Conservation (phyloP, 2,329 filamentous ascomycete species). For the Neurospora sp. region DNA sequence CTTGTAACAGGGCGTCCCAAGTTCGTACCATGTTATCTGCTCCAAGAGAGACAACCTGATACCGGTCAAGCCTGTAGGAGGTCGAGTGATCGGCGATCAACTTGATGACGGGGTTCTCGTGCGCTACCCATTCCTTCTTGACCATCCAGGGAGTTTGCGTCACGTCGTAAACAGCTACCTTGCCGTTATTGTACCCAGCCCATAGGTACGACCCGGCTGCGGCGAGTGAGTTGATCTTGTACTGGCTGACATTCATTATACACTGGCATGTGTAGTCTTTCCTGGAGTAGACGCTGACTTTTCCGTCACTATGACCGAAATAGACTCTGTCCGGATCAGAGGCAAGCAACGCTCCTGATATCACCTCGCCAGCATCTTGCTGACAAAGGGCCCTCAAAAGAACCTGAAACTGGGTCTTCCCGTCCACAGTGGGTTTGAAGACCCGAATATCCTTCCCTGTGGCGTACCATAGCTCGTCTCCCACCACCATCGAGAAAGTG, state of each 20-base stretch:
- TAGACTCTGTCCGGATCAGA: constrained; percentile 72
- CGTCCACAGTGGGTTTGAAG: constrained; percentile 63
- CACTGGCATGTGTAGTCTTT: constrained; percentile 68
- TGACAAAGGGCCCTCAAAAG: constrained; percentile 61
- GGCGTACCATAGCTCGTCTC: constrained; percentile 78
- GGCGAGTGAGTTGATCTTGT: constrained; percentile 84
- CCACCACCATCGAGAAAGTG: constrained; percentile 81
- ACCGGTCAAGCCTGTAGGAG: constrained; percentile 72
- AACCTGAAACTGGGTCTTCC: constrained; percentile 64
- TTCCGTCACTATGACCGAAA: constrained; percentile 87
- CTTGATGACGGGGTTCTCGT: constrained; percentile 71
- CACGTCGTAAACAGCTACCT: constrained; percentile 87
- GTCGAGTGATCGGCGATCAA: constrained; percentile 72
- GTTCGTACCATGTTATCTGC: constrained; percentile 74
- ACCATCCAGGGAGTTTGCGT: constrained; percentile 74
- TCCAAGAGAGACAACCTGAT: constrained; percentile 70
- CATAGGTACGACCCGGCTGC: constrained; percentile 77
- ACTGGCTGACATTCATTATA: constrained; percentile 78
- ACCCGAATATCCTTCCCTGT: constrained; percentile 79
- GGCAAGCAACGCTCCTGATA: constrained; percentile 67
- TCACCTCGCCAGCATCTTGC: constrained; percentile 74
- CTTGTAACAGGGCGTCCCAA: constrained; percentile 89
- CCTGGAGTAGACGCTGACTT: constrained; percentile 84
- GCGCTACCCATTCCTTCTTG: constrained; percentile 91
- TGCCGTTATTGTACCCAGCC: constrained; percentile 92